phyloP scores from a whole-genome alignment of 306 rosid species.

The Dalbergia cultrata region DNA sequence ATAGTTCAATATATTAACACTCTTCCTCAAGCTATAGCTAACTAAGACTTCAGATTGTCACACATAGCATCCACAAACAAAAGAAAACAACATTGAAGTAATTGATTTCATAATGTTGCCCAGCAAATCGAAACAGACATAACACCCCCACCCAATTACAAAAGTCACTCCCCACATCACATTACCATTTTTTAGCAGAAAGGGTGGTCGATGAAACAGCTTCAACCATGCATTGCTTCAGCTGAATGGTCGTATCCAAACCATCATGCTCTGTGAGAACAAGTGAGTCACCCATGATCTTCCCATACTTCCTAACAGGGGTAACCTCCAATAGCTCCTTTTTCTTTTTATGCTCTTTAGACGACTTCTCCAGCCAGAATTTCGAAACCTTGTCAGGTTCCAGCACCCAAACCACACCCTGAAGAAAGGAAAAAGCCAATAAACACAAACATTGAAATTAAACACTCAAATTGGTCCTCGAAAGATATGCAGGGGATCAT shows the following conservation, averaged over 20 bases:
- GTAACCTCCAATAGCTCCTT: conserved; percentile 72
- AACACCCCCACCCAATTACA: conserved; percentile 16
- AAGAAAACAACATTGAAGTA: conserved; percentile 23
- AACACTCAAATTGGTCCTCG: background rate
- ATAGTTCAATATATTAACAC: background rate
- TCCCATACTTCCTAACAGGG: conserved; percentile 74
- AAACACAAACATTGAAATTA: conserved; percentile 16
- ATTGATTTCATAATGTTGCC: conserved; percentile 5
- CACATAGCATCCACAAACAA: background rate
- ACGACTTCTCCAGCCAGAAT: conserved; percentile 54
- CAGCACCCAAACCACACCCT: conserved; percentile 92
- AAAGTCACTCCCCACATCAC: conserved; percentile 34
- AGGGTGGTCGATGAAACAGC: conserved; percentile 81
- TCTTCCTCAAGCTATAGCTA: conserved; percentile 1
- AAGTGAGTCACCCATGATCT: conserved; percentile 62
- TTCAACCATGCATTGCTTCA: conserved; percentile 71
- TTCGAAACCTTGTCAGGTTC: conserved; percentile 72
- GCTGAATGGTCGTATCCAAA: conserved; percentile 51
- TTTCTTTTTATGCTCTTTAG: conserved; percentile 65
- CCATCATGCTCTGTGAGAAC: conserved; percentile 72
- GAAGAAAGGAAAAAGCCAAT: conserved; percentile 42
- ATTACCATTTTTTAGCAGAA: conserved; percentile 88
- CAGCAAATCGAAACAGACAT: conserved; percentile 30
- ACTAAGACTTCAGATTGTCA: background rate
- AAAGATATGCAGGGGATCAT: background rate